Evolutionary conservation across 495 filamentous ascomycete genomes (phyloP), one percentile per base, ranked within the genome.

Genomic region (Parmelia sp.): DNA sequence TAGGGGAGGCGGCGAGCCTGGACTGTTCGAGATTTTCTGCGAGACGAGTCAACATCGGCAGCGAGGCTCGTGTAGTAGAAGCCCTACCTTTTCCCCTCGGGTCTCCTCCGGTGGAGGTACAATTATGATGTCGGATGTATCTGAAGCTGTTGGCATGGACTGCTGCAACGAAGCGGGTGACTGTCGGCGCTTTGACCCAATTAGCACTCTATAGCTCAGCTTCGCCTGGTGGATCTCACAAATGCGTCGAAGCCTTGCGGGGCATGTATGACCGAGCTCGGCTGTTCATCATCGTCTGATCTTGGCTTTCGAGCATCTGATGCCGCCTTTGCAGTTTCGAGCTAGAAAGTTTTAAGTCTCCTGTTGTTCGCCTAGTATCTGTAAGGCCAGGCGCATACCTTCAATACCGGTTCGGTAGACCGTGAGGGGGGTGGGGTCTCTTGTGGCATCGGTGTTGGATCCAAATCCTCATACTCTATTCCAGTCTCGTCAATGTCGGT

Each of bases 221-320:
- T 45, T 11, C 27, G 36, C 39, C 37, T 40, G 33, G 25, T 40
- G 9, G 11, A 31, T 42, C 87, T 77, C 70, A 93, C 89, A 82
- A 92, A 92, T 61, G 82, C 81, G 58, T 83, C 80, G 75, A 92
- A 96, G 45, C 87, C 88, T 68, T 88, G 76, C 6, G 91, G 91
- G 27, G 88, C 90, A 77, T 95, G 91, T 69, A 96, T 96, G 57
- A 94, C 91, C 4, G 91, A 96, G 63, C 87, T 80, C 29, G 90
- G 83, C 60, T 79, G 76, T 65, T 86, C 83, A 61, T 93, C 90
- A 63, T 92, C 87, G 65, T 86, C 83, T 44, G 80, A 77, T 29
- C 81, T 78, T 62, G 78, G 75, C 69, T 80, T 80, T 63, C 80
- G 71, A 29, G 70, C 71, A 53, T 81, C 74, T 36, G 82, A 80